Evolutionary conservation across 2,329 filamentous ascomycete species (phyloP), one percentile per base, ranked within the genome.

Genomic region (Elsinoe arachidis): DNA sequence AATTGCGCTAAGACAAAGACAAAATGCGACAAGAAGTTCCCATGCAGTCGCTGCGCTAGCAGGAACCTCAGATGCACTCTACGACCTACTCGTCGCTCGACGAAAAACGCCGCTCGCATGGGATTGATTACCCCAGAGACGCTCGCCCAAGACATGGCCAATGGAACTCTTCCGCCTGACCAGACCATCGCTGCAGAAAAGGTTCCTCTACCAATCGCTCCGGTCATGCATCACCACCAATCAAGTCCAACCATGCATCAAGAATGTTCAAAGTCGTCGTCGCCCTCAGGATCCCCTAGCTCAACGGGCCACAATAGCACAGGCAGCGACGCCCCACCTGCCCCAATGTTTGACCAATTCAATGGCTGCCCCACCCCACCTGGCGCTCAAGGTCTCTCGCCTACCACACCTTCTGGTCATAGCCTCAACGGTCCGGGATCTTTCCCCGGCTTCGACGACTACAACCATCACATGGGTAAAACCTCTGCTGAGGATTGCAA

Each of bases 1-100:
- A 78, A 78, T 59, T 79, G 76, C 61, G 76, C 76, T 9, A 78
- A 78, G 65, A 78, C 76, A 2, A 79, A 79, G 69, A 79, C 76
- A 11, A 79, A 78, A 61, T 79, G 76, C 61, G 76, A 79, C 61
- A 78, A 78, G 68, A 78, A 78, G 66, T 78, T 78, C 57, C 76
- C 76, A n/a, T 79, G 76, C 68, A 76, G 72, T 63, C 70, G 76
- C 59, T 79, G 76, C 68, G 75, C 74, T n/a, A 70, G 72, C 14
- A 67, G 76, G 47, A 78, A 78, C 60, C 69, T 79, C 41, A 68
- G 72, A 58, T 78, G 76, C 65, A 74, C 71, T 9, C 64, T 78
- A 34, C 69, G 76, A 46, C 76, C 76, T 6, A 78, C 75, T 15
- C 72, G 76, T 46, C 68, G 76, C 59, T 72, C 74, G 2, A 74